These are phyloP conservation scores for Pleurotus platypus DNA, from an alignment of 768 basidiomycete genomes.

Conservation along the genomic window DNA sequence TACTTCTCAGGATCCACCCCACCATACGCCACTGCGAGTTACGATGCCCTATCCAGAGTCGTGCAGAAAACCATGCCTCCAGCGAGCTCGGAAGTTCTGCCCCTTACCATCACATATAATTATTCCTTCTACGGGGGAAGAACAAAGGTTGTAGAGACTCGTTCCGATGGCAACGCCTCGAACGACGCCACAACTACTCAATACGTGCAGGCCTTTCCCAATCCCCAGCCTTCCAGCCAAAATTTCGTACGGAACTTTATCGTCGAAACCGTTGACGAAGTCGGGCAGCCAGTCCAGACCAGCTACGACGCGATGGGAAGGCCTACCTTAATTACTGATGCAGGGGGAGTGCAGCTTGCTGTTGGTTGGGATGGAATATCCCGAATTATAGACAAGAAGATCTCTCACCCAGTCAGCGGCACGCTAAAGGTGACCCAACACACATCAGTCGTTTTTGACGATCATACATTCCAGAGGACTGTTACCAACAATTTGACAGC, in stretches of 20 bases:
- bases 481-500: constrained; percentile 1
- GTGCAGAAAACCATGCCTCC: neutral
- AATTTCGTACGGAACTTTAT: neutral
- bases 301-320: neutral
- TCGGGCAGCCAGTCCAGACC: neutral
- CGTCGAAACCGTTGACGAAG: neutral
- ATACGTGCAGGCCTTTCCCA: neutral
- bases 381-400: neutral
- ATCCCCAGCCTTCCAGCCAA: neutral
- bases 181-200: neutral
- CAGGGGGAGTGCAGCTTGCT: neutral
- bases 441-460: neutral
- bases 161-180: neutral
- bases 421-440: neutral
- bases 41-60: neutral
- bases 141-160: neutral
- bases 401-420: neutral
- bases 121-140: neutral
- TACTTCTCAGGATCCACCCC: constrained; percentile 2
- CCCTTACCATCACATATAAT: neutral
- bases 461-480: neutral
- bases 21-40: neutral
- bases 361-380: neutral
- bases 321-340: neutral
- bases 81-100: neutral